Evolutionary conservation across 345 rosid genomes (phyloP).

Genomic region (Luvunga scandens): DNA sequence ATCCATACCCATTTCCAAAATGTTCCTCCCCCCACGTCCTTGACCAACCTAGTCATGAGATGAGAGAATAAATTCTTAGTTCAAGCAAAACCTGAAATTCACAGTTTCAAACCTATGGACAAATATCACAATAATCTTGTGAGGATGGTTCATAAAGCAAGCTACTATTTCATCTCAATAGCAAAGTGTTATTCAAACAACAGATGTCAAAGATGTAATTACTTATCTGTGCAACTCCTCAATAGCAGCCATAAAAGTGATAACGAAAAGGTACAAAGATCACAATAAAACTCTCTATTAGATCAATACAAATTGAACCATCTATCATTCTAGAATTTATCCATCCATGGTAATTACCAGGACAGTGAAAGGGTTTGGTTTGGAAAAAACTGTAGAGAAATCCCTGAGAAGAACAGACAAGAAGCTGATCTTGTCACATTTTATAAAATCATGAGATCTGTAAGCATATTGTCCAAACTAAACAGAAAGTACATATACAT

Average conservation of each 20-base stretch:
- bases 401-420: not conserved
- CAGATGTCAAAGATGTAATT: not conserved
- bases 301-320: not conserved
- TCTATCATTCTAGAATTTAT: not conserved
- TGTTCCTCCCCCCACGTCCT: constrained; percentile 99
- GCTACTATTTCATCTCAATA: not conserved
- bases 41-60: constrained; percentile 71
- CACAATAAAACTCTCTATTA: not conserved
- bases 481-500: not conserved
- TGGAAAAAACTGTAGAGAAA: not conserved
- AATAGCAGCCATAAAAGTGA: not conserved
- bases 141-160: not conserved
- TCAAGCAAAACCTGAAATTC: not conserved
- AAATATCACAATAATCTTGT: not conserved
- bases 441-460: not conserved
- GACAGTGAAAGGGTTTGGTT: not conserved
- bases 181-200: no score
- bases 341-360: not conserved
- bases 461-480: not conserved
- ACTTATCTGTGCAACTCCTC: no score
- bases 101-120: not conserved
- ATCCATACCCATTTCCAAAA: constrained; percentile 86
- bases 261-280: not conserved
- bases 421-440: not conserved
- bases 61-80: not conserved